Conservation (phyloP, 768 basidiomycete species). For the Tylopilus vinaceipallidus region DNA sequence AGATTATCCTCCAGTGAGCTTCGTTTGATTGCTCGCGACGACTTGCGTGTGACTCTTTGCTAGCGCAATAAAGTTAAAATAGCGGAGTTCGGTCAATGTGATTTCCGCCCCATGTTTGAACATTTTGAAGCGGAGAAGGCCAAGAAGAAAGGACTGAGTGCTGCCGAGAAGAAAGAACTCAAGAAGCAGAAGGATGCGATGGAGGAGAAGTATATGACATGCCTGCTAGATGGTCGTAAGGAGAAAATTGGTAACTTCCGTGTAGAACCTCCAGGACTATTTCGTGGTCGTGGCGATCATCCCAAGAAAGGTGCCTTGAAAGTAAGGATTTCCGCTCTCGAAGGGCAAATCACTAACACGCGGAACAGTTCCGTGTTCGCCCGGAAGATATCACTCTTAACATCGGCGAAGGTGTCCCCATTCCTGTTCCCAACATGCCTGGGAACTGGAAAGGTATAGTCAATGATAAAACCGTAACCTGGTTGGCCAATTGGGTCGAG, state of each 20-base stretch:
- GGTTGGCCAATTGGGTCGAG: conserved; percentile 99
- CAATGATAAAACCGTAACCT: conserved; percentile 96
- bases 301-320: conserved; percentile 96
- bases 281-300: conserved; percentile 97
- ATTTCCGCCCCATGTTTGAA: conserved; percentile 94
- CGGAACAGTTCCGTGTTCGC: conserved; percentile 69
- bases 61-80: conserved; percentile 77
- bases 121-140: conserved; percentile 90
- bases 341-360: conserved; percentile 7
- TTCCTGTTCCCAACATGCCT: conserved; percentile 87
- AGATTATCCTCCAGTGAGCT: conserved; percentile 78
- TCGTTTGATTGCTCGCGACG: conserved; percentile 4
- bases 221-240: conserved; percentile 92
- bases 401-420: conserved; percentile 71
- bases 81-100: conserved; percentile 73
- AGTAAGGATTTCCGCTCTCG: conserved; percentile 42
- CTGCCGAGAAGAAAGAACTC: conserved; percentile 86
- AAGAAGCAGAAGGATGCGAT: conserved; percentile 83
- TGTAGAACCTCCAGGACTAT: conserved; percentile 97
- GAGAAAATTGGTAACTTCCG: conserved; percentile 99
- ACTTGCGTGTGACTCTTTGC: conserved; percentile 6
- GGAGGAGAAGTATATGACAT: conserved; percentile 82
- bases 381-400: conserved; percentile 98
- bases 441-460: conserved; percentile 87
- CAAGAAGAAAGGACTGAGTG: conserved; percentile 83